Evolutionary conservation across 2,329 filamentous ascomycete genomes (phyloP).

Genomic region (Alternaria longipes): DNA sequence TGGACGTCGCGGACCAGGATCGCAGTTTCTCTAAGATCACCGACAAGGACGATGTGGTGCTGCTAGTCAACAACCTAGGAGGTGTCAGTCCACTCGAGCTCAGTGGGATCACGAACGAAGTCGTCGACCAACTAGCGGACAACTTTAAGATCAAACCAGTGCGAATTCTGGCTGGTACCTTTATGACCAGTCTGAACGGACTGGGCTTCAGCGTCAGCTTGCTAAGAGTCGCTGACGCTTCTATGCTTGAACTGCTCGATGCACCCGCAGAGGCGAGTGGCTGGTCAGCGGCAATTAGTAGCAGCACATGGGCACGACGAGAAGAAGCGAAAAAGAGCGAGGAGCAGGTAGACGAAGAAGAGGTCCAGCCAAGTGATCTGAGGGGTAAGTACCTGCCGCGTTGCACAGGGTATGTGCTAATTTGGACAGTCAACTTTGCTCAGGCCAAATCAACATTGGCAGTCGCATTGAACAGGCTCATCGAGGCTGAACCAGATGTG

Average conservation of each 20-base stretch:
- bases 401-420: conserved; percentile 16
- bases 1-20: conserved; percentile 71
- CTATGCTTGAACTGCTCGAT: conserved; percentile 74
- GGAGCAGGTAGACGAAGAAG: conserved; percentile 52
- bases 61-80: conserved; percentile 79
- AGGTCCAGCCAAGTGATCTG: conserved; percentile 63
- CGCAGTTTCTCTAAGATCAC: conserved; percentile 73
- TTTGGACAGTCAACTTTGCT: conserved; percentile 59
- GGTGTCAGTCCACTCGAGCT: conserved; percentile 77
- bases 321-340: conserved; percentile 54
- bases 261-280: conserved; percentile 72
- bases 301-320: conserved; percentile 66
- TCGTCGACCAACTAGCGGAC: conserved; percentile 67
- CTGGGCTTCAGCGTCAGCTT: conserved; percentile 76
- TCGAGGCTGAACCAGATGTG: conserved; percentile 71
- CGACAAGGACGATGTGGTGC: conserved; percentile 68
- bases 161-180: conserved; percentile 71
- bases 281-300: conserved; percentile 69
- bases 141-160: conserved; percentile 69
- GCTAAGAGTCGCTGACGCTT: conserved; percentile 69
- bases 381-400: conserved; percentile 52
- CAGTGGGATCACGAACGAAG: conserved; percentile 75
- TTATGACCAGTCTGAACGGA: conserved; percentile 77
- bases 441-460: conserved; percentile 63
- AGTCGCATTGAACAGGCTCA: conserved; percentile 67